Percentiles rank a stretch among this genome's conserved stretches.
Conservation (phyloP, 306 rosid species). For the Vigna mungo region DNA sequence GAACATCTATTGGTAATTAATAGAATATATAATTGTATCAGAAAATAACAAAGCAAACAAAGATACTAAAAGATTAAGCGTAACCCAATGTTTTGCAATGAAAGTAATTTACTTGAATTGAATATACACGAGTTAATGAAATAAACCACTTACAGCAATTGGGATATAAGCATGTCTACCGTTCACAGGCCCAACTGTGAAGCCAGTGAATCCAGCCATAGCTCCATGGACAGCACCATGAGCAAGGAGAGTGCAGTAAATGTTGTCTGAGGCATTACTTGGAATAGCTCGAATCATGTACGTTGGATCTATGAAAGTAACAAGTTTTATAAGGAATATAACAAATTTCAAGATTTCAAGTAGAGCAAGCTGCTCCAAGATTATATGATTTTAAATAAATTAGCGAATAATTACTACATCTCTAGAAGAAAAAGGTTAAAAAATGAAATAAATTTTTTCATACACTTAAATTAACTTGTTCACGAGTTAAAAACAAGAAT, state of each 20-base stretch:
- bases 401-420: neutral
- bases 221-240: constrained; percentile 96
- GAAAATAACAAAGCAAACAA: too few species aligned
- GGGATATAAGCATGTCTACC: constrained; percentile 91
- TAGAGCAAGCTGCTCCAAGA: neutral
- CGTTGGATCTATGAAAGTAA: constrained; percentile 80
- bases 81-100: neutral
- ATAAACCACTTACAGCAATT: constrained; percentile 72
- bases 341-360: constrained; percentile 8
- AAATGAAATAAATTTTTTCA: too few species aligned
- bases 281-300: constrained; percentile 99
- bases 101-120: constrained; percentile 26
- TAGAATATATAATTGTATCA: too few species aligned
- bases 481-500: too few species aligned
- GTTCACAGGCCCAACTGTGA: constrained; percentile 91
- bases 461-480: too few species aligned
- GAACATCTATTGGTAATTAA: too few species aligned
- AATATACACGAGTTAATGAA: constrained; percentile 24
- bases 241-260: constrained; percentile 97
- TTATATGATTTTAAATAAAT: neutral
- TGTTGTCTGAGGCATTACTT: constrained; percentile 93
- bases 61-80: too few species aligned
- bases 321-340: constrained; percentile 11
- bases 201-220: constrained; percentile 96
- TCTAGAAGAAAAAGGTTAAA: too few species aligned